Evolutionary conservation across 2,329 filamentous ascomycete species (phyloP).

Genomic region (Calonectria henricotiae): DNA sequence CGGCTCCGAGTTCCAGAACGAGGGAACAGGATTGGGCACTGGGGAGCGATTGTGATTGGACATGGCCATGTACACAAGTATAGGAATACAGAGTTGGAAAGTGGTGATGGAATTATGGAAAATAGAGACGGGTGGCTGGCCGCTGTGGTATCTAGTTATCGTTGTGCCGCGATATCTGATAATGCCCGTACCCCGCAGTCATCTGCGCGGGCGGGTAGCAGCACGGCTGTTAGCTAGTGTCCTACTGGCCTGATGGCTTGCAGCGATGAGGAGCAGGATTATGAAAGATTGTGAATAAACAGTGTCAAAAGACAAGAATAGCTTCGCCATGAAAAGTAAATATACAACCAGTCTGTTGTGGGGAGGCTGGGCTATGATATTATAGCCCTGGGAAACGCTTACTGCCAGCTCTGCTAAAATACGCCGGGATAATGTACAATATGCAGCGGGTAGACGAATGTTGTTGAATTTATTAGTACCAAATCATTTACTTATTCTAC

Average conservation of each 20-base stretch:
- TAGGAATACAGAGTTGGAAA: not conserved
- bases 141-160: not conserved
- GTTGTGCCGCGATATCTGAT: conserved; percentile 1
- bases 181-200: conserved; percentile 11
- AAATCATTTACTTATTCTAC: not conserved
- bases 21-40: conserved; percentile 35
- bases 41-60: conserved; percentile 22
- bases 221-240: not conserved
- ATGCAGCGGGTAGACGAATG: not conserved
- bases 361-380: no score
- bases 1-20: conserved; percentile 38
- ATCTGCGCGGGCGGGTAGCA: not conserved
- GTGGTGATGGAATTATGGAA: not conserved
- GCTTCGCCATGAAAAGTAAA: not conserved
- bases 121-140: not conserved
- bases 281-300: not conserved
- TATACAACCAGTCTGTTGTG: not conserved
- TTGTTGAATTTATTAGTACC: not conserved
- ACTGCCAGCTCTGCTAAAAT: no score
- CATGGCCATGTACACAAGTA: not conserved
- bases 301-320: not conserved
- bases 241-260: not conserved
- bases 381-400: no score
- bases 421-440: not conserved
- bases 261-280: not conserved